Evolutionary conservation across 2,329 filamentous ascomycete species (phyloP).

Genomic region (Fusarium irregulare): DNA sequence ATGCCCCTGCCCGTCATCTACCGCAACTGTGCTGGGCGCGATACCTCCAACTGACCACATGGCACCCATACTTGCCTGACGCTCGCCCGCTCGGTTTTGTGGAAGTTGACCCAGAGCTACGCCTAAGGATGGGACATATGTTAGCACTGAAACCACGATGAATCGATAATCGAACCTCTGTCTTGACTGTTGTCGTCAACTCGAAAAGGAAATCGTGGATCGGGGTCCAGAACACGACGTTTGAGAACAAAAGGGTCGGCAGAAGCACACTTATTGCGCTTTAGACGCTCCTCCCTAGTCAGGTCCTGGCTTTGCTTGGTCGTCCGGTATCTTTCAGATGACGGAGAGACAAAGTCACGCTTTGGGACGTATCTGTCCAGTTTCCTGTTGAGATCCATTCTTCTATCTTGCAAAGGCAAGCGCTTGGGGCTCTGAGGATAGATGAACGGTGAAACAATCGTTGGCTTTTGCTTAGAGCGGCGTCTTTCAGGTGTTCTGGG

Average conservation of each 20-base stretch:
- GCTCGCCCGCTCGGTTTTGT: constrained; percentile 43
- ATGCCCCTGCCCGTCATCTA: constrained; percentile 72
- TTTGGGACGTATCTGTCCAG: constrained; percentile 65
- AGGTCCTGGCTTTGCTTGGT: constrained; percentile 57
- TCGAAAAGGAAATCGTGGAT: constrained; percentile 22
- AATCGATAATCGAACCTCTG: constrained; percentile 22
- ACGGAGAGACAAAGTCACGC: constrained; percentile 51
- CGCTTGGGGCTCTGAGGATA: constrained; percentile 4
- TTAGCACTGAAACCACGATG: constrained; percentile 2
- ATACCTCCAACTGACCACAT: constrained; percentile 84
- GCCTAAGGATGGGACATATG: constrained; percentile 24
- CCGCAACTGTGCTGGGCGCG: constrained; percentile 64
- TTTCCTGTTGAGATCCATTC: constrained; percentile 15
- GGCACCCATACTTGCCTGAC: constrained; percentile 72
- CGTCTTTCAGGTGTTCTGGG: constrained; percentile 7
- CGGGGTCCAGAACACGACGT: constrained; percentile 35
- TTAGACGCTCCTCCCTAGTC: constrained; percentile 57
- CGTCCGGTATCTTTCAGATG: constrained; percentile 59
- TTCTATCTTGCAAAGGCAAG: constrained; percentile 11
- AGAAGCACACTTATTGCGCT: constrained; percentile 56
- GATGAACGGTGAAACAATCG: constrained; percentile 31
- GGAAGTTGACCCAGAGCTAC: constrained; percentile 44
- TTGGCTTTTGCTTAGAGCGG: not conserved
- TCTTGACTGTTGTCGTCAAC: constrained; percentile 26
- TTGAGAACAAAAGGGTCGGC: constrained; percentile 57